Evolutionary conservation across 345 rosid species (phyloP).

Genomic region (Conringia planisiliqua): DNA sequence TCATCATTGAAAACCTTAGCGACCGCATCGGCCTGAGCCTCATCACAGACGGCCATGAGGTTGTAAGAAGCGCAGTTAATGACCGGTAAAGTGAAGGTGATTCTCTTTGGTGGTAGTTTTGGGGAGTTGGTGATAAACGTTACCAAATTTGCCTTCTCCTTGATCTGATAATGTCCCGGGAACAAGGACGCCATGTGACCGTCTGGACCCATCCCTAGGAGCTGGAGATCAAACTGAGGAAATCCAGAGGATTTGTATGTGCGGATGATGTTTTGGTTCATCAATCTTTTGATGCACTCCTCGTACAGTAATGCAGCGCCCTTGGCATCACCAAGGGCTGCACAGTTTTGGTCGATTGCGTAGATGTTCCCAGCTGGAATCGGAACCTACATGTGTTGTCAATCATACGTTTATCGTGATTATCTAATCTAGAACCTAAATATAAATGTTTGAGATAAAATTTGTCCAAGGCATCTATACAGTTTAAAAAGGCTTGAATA

Average conservation of each 20-base stretch:
- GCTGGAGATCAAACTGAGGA: conserved; percentile 76
- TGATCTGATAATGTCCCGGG: conserved; percentile 60
- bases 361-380: conserved; percentile 53
- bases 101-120: conserved; percentile 75
- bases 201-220: conserved; percentile 87
- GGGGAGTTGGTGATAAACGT: conserved; percentile 69
- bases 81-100: conserved; percentile 78
- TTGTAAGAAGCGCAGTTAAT: conserved; percentile 68
- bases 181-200: conserved; percentile 88
- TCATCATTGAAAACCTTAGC: conserved; percentile 42
- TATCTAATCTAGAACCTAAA: too few relatives aligned
- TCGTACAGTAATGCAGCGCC: conserved; percentile 44
- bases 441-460: too few relatives aligned
- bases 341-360: conserved; percentile 63
- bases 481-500: too few relatives aligned
- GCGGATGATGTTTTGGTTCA: conserved; percentile 35
- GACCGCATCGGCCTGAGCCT: conserved; percentile 55
- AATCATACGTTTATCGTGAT: too few relatives aligned
- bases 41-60: conserved; percentile 63
- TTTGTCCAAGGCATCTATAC: too few relatives aligned
- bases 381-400: conserved; percentile 40
- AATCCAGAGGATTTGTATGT: conserved; percentile 41
- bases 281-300: conserved; percentile 52
- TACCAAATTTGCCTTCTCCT: conserved; percentile 63
- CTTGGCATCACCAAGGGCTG: conserved; percentile 71